Conservation (phyloP, 2,329 filamentous ascomycete species). For the Alternaria tenuissima region DNA sequence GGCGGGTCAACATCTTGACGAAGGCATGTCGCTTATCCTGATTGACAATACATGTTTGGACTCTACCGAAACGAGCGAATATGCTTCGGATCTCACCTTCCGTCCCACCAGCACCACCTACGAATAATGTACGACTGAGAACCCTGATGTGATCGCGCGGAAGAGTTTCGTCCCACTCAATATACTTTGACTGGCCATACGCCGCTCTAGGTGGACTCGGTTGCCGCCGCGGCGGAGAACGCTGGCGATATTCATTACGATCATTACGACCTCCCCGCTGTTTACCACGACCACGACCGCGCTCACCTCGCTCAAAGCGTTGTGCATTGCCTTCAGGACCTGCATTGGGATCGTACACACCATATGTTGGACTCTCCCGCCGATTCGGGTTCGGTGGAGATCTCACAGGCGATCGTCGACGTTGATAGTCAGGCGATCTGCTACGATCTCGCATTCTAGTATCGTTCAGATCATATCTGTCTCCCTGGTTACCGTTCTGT, state of each 20-base stretch:
- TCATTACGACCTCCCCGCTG: slow-evolving; percentile 57
- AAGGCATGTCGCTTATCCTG: slow-evolving; percentile 98
- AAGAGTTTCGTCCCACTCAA: slow-evolving; percentile 79
- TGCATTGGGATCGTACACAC: slow-evolving; percentile 73
- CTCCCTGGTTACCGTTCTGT: slow-evolving; percentile 32
- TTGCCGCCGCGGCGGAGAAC: slow-evolving; percentile 74
- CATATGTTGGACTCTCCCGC: slow-evolving; percentile 74
- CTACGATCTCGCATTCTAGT: slow-evolving; percentile 49
- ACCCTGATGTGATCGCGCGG: slow-evolving; percentile 81
- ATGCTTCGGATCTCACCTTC: slow-evolving; percentile 83
- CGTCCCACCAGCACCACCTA: slow-evolving; percentile 80
- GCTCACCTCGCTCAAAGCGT: slow-evolving; percentile 61
- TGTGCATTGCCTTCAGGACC: slow-evolving; percentile 65
- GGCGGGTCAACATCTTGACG: slow-evolving; percentile 95
- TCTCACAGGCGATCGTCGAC: slow-evolving; percentile 62
- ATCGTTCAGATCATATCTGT: slow-evolving; percentile 43
- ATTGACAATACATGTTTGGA: slow-evolving; percentile 98
- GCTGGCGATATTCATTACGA: slow-evolving; percentile 77
- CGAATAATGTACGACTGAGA: slow-evolving; percentile 91
- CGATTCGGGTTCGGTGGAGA: slow-evolving; percentile 68
- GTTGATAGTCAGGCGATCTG: slow-evolving; percentile 72
- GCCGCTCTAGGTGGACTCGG: slow-evolving; percentile 61
- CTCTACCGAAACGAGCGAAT: slow-evolving; percentile 82
- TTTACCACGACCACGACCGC: slow-evolving; percentile 62
- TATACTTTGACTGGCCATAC: slow-evolving; percentile 68